Evolutionary conservation across 2,329 filamentous ascomycete species (phyloP), one percentile per base, ranked within the genome.

Genomic region (Fusarium sulawesiense): DNA sequence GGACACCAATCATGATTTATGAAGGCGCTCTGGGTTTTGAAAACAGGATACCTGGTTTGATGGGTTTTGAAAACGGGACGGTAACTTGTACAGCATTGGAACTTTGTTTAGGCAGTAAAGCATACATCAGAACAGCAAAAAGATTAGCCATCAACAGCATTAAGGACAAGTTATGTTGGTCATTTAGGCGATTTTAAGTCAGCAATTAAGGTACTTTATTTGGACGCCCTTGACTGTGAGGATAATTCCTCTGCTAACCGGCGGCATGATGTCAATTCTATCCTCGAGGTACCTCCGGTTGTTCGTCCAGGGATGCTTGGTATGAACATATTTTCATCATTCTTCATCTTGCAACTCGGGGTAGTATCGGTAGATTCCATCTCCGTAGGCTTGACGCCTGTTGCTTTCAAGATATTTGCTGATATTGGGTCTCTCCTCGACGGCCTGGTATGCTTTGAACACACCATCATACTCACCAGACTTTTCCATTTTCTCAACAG

Each of bases 281-380:
- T 27, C 34, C 20, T 50, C 16, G 1, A 21, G 18, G 9, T 4
- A 7, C 27, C 8, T 16, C 7, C 14, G 1, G 13, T 6, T 18
- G 49, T 53, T n/a, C 7, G 7, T 16, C 18, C 10, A n/a, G 11
- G 18, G 6, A 18, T 14, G 16, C 21, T 21, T 25, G 8, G 16
- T 25, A n/a, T 2, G 20, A 20, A 8, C 7, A 12, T 16, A 14
- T 12, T 18, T 12, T 3, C n/a, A n/a, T 49, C 58, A 73, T 13
- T 76, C 67, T 42, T 85, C 79, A 18, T 13, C 79, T 45, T 94
- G 92, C 53, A 95, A 78, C 81, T 94, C 92, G 4, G 88, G 85
- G 75, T 95, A 94, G 73, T 92, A 82, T 37, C 92, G 84, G 76
- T 89, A 95, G 45, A 95, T 86, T 2, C 92, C 92, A 66, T 85